Evolutionary conservation across 2,329 filamentous ascomycete genomes (phyloP).

Genomic region (Fusarium bulbicola): DNA sequence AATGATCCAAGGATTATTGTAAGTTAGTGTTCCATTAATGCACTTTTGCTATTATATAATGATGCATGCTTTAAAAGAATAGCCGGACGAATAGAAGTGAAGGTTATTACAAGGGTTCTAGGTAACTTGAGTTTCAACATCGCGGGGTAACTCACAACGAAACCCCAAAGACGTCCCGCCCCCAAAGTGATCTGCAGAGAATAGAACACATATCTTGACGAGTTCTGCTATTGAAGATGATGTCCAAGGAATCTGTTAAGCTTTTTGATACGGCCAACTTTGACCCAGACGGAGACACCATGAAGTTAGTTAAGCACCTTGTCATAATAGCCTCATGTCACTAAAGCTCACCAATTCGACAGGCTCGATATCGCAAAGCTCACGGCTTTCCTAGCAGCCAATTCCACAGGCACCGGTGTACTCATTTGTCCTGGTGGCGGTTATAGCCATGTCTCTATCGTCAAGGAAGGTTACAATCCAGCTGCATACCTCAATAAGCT

Average conservation of each 20-base stretch:
- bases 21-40: not conserved
- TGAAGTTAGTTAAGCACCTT: not conserved
- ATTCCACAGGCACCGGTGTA: constrained; percentile 5
- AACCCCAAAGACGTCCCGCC: not conserved
- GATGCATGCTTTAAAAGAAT: not conserved
- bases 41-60: not conserved
- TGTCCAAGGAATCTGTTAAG: not conserved
- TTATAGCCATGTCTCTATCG: constrained; percentile 8
- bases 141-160: not conserved
- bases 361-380: constrained; percentile 4
- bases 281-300: not conserved
- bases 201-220: not conserved
- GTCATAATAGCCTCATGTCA: not conserved
- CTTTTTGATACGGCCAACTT: accelerated
- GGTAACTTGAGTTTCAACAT: not conserved
- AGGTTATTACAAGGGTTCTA: not conserved
- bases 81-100: not conserved
- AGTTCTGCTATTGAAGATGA: not conserved
- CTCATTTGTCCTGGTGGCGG: constrained; percentile 11
- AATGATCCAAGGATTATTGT: not conserved
- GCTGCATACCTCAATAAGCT: constrained; percentile 12
- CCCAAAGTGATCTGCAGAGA: not conserved
- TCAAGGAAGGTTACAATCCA: constrained; percentile 12
- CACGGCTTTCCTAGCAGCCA: not conserved
- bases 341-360: not conserved